These are phyloP conservation scores for Syzygium malaccense DNA, from an alignment of 441 rosid genomes.

Conservation along the genomic window DNA sequence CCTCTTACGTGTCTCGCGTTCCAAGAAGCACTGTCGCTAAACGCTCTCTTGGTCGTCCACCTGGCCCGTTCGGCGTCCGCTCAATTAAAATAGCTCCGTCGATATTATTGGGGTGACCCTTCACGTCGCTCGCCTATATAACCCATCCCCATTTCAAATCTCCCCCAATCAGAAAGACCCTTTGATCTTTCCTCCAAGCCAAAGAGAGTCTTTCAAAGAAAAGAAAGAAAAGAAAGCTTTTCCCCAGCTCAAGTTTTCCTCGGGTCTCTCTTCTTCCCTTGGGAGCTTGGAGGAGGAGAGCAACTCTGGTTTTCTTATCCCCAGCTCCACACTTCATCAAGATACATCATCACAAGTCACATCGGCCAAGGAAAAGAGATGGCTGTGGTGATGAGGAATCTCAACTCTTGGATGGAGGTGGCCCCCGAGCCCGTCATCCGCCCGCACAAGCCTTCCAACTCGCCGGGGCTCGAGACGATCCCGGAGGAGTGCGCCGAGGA, in stretches of 20 bases:
- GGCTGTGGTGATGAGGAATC: conserved; percentile 11
- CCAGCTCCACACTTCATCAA: background rate
- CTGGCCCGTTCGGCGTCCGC: background rate
- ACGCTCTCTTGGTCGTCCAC: background rate
- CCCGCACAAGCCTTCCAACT: conserved; percentile 18
- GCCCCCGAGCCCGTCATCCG: conserved; percentile 23
- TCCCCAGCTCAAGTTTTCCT: background rate
- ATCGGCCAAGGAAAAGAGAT: conserved; percentile 3
- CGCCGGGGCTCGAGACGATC: conserved; percentile 30
- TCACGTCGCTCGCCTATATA: background rate
- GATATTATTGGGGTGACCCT: background rate
- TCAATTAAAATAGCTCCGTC: background rate
- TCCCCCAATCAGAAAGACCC: background rate
- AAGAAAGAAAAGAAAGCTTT: background rate
- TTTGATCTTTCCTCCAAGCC: background rate
- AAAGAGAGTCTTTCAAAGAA: background rate
- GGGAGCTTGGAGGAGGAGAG: background rate
- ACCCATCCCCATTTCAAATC: background rate
- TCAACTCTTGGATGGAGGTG: conserved; percentile 27
- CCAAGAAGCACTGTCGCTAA: background rate
- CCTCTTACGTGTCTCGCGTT: background rate
- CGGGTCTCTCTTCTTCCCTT: background rate
- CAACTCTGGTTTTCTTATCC: background rate
- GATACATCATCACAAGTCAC: background rate
- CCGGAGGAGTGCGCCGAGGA: conserved; percentile 29